Base-by-base conservation (phyloP, 352 stramenopile genomes). In the Pythium myriotylum region DNA sequence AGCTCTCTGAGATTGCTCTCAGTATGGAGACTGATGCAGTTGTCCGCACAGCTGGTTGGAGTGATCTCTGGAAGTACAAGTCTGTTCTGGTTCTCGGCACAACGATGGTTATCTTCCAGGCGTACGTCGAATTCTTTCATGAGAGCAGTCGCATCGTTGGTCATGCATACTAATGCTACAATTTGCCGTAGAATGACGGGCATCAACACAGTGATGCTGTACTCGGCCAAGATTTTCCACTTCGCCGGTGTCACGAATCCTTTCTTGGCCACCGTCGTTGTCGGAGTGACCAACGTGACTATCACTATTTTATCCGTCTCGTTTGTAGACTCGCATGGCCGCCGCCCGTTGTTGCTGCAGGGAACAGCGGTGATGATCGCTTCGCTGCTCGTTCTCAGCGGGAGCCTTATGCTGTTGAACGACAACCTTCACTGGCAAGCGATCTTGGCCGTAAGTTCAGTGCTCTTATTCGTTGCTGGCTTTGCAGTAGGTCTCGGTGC, bases 181-280 rank as follows among this genome's bases (percentile, higher is more conserved):
- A 33, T 50, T n/a, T 58, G 17, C 41, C 48, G 24, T 45, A 86
- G 77, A 10, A 92, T 96, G 76, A 95, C 90, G 26, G 90, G 90
- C 0, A 96, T 97, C 70, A 97, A 97, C 71, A 96, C 86, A 8
- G 90, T 97, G 27, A 94, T 97, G 74, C 68, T 97, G 27, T 97
- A 97, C 62, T 97, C 88, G 4, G 84, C 87, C 49, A 94, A 93
- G 65, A 96, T 97, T 62, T 96, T 97, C 60, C 77, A 92, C 47
- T 87, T 97, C 59, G 89, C 89, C 12, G 89, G 89, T 53, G 84
- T 97, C 42, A 86, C 85, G 19, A 89, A 92, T 45, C 86, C 89
- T 35, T 90, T 95, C 51, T 73, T 95, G 23, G 86, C 84, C 14
- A 97, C 88, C 0, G 75, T 81, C 6, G 70, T 92, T 3, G 86